Conservation (phyloP, 371 early-diverging fungal species). For the Mucor circinelloides region DNA sequence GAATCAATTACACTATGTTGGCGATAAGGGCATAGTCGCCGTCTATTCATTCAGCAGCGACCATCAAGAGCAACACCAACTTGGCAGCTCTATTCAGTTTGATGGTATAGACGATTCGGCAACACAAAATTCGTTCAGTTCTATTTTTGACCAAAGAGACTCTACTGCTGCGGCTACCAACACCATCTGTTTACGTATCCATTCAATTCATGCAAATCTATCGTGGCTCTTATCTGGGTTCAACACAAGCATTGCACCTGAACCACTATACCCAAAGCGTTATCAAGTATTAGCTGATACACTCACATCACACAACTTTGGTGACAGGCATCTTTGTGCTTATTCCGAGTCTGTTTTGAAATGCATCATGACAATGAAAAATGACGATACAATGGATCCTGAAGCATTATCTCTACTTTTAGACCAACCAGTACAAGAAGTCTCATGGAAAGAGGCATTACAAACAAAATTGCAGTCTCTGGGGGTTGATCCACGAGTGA, state of each 20-base stretch:
- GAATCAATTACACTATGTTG: conserved; percentile 21
- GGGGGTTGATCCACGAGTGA: conserved; percentile 3
- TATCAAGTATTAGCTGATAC: not conserved
- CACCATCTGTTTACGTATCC: conserved; percentile 10
- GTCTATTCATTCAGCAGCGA: conserved; percentile 11
- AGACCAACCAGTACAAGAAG: not conserved
- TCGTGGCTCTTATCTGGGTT: conserved; percentile 41
- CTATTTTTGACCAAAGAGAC: not conserved
- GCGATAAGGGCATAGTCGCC: conserved; percentile 35
- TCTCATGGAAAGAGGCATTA: not conserved
- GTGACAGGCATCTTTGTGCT: not conserved
- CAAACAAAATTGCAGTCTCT: not conserved
- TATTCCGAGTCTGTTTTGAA: conserved; percentile 7
- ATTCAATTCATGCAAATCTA: conserved; percentile 29
- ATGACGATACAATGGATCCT: not conserved
- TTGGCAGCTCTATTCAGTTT: not conserved
- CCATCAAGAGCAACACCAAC: not conserved
- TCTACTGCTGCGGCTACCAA: not conserved
- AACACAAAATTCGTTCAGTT: not conserved
- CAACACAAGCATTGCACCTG: conserved; percentile 14
- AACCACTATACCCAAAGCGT: conserved; percentile 25
- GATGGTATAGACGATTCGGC: not conserved
- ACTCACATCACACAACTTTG: not conserved
- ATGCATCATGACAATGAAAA: not conserved
- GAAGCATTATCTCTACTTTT: not conserved